These are phyloP conservation scores for Euphrasia arctica DNA, from an alignment of 305 asterid species.

Conservation along the genomic window DNA sequence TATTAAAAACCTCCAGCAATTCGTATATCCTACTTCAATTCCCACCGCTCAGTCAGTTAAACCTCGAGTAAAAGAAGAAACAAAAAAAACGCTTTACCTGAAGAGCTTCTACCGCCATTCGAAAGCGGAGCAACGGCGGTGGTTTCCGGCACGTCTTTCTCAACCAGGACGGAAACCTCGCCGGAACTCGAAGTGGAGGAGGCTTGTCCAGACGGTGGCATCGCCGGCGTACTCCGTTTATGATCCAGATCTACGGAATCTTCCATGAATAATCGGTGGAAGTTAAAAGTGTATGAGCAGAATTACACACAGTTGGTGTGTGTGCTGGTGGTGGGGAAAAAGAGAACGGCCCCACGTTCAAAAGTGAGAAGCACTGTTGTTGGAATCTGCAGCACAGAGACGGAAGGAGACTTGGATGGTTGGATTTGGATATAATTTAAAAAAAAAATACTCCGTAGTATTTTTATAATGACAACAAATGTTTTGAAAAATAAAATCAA, in stretches of 20 bases:
- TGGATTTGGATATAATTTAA: neutral
- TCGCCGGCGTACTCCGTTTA: conserved; percentile 24
- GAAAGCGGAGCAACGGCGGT: conserved; percentile 24
- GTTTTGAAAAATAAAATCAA: too few species aligned
- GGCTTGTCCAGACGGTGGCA: conserved; percentile 25
- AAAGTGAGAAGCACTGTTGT: conserved; percentile 26
- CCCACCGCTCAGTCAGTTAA: conserved; percentile 8
- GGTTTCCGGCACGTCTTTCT: conserved; percentile 23
- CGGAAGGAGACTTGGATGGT: neutral
- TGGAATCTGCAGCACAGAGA: conserved; percentile 15
- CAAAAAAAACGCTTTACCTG: conserved; percentile 27
- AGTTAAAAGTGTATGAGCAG: conserved; percentile 5
- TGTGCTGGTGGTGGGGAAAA: conserved; percentile 13
- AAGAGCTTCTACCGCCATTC: conserved; percentile 24
- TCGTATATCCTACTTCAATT: neutral
- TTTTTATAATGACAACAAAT: too few species aligned
- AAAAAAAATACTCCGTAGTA: too few species aligned
- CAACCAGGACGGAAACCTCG: conserved; percentile 27
- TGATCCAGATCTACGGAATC: conserved; percentile 33
- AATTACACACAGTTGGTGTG: conserved; percentile 14
- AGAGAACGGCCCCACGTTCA: conserved; percentile 27
- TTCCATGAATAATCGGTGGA: conserved; percentile 15
- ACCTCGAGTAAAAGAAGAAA: neutral
- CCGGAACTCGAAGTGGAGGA: conserved; percentile 30
- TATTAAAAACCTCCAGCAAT: neutral